A percentile compares a stretch with the other conserved stretches of the same genome.
These are phyloP conservation scores for Fraxinus albicans DNA, from an alignment of 305 asterid species.

Conservation along the genomic window DNA sequence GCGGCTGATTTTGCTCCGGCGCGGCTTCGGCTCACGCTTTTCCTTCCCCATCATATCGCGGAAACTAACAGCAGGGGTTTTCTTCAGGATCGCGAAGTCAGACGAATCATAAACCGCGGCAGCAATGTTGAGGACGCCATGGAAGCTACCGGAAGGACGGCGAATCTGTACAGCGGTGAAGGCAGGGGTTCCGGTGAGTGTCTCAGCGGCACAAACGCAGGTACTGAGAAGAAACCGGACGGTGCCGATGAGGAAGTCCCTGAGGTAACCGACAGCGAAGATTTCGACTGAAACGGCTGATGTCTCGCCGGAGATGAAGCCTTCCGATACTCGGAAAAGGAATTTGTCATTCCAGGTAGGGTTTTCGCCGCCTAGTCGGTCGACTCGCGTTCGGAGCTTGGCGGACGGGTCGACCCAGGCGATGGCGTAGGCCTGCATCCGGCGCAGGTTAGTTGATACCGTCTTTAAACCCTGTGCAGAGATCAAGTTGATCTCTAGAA, in stretches of 20 bases:
- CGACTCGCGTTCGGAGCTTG: constrained; percentile 69
- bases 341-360: constrained; percentile 94
- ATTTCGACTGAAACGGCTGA: constrained; percentile 81
- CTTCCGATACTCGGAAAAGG: constrained; percentile 67
- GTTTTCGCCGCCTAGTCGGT: constrained; percentile 63
- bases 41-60: constrained; percentile 55
- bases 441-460: constrained; percentile 58
- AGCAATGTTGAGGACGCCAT: constrained; percentile 80
- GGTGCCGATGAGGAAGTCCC: constrained; percentile 61
- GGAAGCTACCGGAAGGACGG: constrained; percentile 84
- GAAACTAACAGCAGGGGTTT: constrained; percentile 58
- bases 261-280: constrained; percentile 65
- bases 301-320: constrained; percentile 69
- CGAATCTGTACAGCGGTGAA: constrained; percentile 77
- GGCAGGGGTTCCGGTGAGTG: constrained; percentile 44
- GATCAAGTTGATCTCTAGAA: constrained; percentile 84
- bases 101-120: constrained; percentile 47
- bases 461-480: constrained; percentile 83
- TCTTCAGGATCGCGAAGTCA: constrained; percentile 54
- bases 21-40: constrained; percentile 36
- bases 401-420: constrained; percentile 63
- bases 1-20: constrained; percentile 57
- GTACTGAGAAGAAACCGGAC: constrained; percentile 72
- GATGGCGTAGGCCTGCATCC: constrained; percentile 68
- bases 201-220: constrained; percentile 24